Base-by-base conservation (phyloP, 345 rosid species). In the Boechera retrofracta region DNA sequence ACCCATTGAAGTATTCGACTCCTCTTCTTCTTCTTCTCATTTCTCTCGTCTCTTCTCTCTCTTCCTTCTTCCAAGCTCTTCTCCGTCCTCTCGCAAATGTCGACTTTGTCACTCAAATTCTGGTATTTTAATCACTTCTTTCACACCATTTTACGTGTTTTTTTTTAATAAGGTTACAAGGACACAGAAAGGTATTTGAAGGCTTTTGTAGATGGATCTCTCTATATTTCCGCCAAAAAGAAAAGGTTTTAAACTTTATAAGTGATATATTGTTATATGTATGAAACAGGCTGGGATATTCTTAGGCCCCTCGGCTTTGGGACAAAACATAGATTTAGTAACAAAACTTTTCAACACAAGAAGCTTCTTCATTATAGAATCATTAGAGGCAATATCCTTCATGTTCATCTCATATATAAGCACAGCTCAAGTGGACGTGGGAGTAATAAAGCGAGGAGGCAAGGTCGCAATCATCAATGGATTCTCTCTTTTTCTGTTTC, bases 211-310 rank as follows among this genome's bases (percentile, higher is more conserved):
- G 49, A 15, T 44, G 49, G 7, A 13, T 44, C 48, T 10, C 44
- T 41, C 44, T 41, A 3, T 41, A 10, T 12, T 33, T 29, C 21
- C 12, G 32, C 29, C 38, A 10, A 56, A 48, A 15, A 39, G 0
- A 41, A 41, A 41, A 11, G 15, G 3, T 38, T 29, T 44, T 42
- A 28, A 9, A 13, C 16, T 13, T 18, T 16, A 59, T 7, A 33
- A 33, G 10, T 4, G 15, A 61, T 13, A 38, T 7, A 6, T 28
- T 15, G 36, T 39, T 12, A 12, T 72, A 18, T 38, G 5, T 29
- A 55, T 13, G 32, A 18, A 15, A 15, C 84, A 84, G 87, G 85
- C 80, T 35, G 84, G 84, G 51, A 75, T 85, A 32, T 66, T 72
- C 55, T 9, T 85, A 13, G 82, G 86, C n/a, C 81, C 84, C 5